Base-by-base conservation (phyloP, 2,329 filamentous ascomycete genomes). In the Trichoderma koningiopsis region DNA sequence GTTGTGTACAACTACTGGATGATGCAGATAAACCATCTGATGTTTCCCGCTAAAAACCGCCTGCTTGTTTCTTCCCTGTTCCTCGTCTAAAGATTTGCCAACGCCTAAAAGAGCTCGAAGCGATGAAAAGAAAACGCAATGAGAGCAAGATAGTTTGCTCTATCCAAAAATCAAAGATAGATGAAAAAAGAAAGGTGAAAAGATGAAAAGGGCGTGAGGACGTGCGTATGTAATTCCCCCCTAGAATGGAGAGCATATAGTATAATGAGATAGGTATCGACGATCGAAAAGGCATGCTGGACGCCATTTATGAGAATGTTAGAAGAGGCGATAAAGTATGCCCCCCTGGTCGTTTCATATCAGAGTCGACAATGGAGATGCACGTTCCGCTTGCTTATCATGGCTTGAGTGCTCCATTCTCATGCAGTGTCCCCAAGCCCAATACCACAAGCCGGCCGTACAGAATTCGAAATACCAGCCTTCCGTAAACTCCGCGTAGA, bases 241-340 rank as follows among this genome's bases (percentile, higher is more conserved):
- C 6, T 14, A 19, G 68, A 24, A 55, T 57, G 43, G 29, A 68
- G 47, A 59, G 47, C 37, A 65, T 65, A 66, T 69, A 56, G 68
- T 69, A 69, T 61, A 69, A 58, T 68, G 31, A 61, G 65, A 53
- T 55, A 47, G 56, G 65, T 53, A 68, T 68, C 65, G 65, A 60
- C 65, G 27, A 68, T 68, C 65, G 56, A 47, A 55, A 64, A 49
- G 65, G 35, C 67, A 40, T 43, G 56, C 8, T 53, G 24, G 53
- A 29, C 60, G 59, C 19, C 40, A 24, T 53, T 35, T 37, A 40
- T 59, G 55, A 16, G 47, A 5, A 16, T 31, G 56, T 37, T 29
- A n/a, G 31, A 37, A 52, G 43, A 47, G n/a, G 14, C 29, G 2
- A 59, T 27, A 24, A 14, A 52, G 63, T 10, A 19, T 35, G 53